Evolutionary conservation across 73 alveolate genomes (phyloP).

Genomic region (Symbiodinium natans): DNA sequence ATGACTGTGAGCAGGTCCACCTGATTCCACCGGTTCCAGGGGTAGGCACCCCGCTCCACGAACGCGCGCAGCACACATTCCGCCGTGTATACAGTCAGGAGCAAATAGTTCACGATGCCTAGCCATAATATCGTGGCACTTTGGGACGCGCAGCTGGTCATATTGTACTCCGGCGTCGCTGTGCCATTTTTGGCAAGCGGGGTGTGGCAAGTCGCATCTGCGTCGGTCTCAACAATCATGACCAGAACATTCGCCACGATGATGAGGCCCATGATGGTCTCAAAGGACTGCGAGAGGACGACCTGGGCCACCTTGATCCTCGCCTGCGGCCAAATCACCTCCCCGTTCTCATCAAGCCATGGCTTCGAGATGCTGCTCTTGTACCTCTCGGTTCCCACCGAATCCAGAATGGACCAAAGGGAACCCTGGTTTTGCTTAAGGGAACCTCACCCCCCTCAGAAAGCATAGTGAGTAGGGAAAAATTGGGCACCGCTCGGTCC

Average conservation of each 20-base stretch:
- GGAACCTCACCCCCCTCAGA: no score
- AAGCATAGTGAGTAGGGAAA: no score
- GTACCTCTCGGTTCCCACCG: no score
- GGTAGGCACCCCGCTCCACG: conserved; percentile 50
- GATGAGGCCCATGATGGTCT: conserved; percentile 42
- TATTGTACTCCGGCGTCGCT: no score
- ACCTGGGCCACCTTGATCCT: conserved; percentile 38
- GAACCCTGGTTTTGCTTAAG: neutral
- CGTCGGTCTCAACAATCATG: conserved; percentile 49
- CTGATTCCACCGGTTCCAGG: conserved; percentile 72
- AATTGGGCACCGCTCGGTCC: no score
- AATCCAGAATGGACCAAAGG: no score
- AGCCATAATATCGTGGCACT: neutral
- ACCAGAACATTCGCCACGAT: conserved; percentile 5
- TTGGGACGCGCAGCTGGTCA: neutral
- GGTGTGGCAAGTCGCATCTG: conserved; percentile 25
- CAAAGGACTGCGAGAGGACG: conserved; percentile 40
- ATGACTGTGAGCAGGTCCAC: conserved; percentile 16
- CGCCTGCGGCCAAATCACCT: neutral
- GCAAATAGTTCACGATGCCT: neutral
- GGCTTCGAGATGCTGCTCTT: conserved; percentile 10
- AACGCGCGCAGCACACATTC: conserved; percentile 53
- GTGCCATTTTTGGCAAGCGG: neutral
- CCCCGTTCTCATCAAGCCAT: conserved; percentile 47
- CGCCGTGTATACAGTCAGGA: neutral